Evolutionary conservation across 805 yeast species (phyloP).

Genomic region (Dipodascus geniculatus): DNA sequence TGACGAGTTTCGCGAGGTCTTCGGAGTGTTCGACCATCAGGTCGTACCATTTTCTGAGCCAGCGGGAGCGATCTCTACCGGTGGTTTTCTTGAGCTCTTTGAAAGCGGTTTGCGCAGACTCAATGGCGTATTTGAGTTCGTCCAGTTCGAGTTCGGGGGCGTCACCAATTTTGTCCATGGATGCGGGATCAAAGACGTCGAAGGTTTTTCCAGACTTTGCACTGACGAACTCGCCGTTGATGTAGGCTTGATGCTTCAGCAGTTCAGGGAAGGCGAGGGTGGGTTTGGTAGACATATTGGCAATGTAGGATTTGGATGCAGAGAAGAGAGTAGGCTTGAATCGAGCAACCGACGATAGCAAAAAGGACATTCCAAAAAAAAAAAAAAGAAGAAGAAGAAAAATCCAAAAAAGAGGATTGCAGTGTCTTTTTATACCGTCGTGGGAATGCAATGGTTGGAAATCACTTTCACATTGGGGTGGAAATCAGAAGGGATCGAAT

Average conservation of each 20-base stretch:
- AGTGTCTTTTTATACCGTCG: background rate
- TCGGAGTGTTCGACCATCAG: conserved; percentile 45
- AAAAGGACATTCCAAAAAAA: background rate
- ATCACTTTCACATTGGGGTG: background rate
- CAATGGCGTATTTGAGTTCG: conserved; percentile 41
- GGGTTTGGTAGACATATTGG: background rate
- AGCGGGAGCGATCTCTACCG: conserved; percentile 42
- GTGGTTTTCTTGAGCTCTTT: conserved; percentile 38
- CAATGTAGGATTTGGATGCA: background rate
- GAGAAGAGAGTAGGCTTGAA: background rate
- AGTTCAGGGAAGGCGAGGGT: conserved; percentile 1
- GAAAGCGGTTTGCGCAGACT: conserved; percentile 44
- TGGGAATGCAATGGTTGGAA: no score
- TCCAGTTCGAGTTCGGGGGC: conserved; percentile 33
- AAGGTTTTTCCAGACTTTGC: conserved; percentile 37
- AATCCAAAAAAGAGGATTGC: background rate
- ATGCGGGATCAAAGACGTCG: conserved; percentile 68
- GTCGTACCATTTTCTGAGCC: conserved; percentile 41
- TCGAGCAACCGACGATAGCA: background rate
- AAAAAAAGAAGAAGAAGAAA: background rate
- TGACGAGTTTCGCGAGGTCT: conserved; percentile 53
- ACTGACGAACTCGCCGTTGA: conserved; percentile 66
- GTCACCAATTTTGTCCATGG: conserved; percentile 36
- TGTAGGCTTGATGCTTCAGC: conserved; percentile 13
- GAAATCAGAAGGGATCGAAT: background rate